phyloP scores from a whole-genome alignment of 2,329 filamentous ascomycete genomes.

The Hypoxylon rubiginosum region DNA sequence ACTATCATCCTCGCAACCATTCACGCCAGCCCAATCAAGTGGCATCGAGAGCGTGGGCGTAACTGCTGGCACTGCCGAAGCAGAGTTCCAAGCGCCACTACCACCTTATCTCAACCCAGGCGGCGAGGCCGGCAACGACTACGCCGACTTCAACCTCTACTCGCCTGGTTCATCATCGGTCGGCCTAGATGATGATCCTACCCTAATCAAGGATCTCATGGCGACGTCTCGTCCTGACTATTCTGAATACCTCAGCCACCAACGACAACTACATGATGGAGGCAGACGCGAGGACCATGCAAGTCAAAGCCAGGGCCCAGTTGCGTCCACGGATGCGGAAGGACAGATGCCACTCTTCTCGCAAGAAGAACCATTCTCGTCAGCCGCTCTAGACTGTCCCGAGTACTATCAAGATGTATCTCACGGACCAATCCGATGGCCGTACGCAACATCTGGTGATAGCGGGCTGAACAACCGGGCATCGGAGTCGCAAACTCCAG shows the following conservation, averaged over 20 bases:
- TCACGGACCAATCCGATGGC: background rate
- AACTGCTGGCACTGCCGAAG: conserved; percentile 18
- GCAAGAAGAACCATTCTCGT: conserved; percentile 10
- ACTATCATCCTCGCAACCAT: conserved; percentile 53
- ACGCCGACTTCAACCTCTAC: conserved; percentile 69
- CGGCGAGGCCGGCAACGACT: conserved; percentile 58
- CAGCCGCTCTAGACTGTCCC: conserved; percentile 1
- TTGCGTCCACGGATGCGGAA: conserved; percentile 13
- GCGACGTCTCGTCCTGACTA: conserved; percentile 33
- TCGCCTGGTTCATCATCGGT: conserved; percentile 62
- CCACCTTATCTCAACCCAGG: conserved; percentile 60
- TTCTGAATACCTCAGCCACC: conserved; percentile 15
- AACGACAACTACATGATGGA: conserved; percentile 15
- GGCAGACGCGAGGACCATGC: background rate
- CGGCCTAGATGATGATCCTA: conserved; percentile 64
- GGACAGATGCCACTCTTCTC: background rate
- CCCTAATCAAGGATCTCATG: conserved; percentile 45
- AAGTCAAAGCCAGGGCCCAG: conserved; percentile 2
- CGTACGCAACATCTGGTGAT: background rate
- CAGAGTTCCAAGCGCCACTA: conserved; percentile 38
- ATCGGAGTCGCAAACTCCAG: conserved; percentile 16
- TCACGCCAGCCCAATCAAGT: conserved; percentile 45
- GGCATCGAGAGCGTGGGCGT: conserved; percentile 22
- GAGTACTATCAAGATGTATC: background rate
- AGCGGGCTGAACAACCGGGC: background rate